Conservation (phyloP, 495 filamentous ascomycete species). For the Penicillium malachiteum region DNA sequence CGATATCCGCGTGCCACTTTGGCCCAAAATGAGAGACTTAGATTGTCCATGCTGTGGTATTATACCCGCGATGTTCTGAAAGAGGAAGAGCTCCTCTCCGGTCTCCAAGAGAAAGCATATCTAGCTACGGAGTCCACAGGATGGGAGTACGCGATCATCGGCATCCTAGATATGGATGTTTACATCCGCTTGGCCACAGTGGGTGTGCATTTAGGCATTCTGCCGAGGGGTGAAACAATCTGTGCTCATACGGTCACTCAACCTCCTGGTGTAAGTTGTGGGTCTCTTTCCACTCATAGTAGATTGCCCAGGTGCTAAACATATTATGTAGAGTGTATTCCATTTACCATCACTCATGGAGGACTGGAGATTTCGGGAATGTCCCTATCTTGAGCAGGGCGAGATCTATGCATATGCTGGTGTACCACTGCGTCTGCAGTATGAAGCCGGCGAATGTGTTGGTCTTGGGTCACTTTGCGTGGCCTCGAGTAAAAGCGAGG, state of each 20-base stretch:
- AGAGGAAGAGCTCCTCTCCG: constrained; percentile 12
- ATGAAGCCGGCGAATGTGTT: constrained; percentile 12
- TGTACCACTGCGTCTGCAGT: constrained; percentile 15
- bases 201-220: constrained; percentile 13
- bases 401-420: constrained; percentile 16
- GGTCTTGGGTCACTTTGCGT: constrained; percentile 19
- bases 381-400: constrained; percentile 12
- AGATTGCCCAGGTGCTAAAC: background rate
- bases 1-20: constrained; percentile 13
- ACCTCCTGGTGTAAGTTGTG: constrained; percentile 15
- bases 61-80: constrained; percentile 14
- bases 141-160: constrained; percentile 18
- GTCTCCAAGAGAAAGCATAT: constrained; percentile 15
- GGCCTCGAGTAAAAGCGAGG: constrained; percentile 8
- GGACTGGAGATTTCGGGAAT: constrained; percentile 18
- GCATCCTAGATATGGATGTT: constrained; percentile 14
- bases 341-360: constrained; percentile 14
- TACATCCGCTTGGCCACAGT: constrained; percentile 19
- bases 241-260: constrained; percentile 20
- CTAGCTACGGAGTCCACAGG: constrained; percentile 15
- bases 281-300: background rate
- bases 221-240: constrained; percentile 17
- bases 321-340: constrained; percentile 9
- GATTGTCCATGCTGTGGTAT: constrained; percentile 20
- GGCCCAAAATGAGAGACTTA: constrained; percentile 14